These are phyloP conservation scores for Neostapfia colusana DNA, from an alignment of 176 grass and related monocot genomes.

Conservation along the genomic window DNA sequence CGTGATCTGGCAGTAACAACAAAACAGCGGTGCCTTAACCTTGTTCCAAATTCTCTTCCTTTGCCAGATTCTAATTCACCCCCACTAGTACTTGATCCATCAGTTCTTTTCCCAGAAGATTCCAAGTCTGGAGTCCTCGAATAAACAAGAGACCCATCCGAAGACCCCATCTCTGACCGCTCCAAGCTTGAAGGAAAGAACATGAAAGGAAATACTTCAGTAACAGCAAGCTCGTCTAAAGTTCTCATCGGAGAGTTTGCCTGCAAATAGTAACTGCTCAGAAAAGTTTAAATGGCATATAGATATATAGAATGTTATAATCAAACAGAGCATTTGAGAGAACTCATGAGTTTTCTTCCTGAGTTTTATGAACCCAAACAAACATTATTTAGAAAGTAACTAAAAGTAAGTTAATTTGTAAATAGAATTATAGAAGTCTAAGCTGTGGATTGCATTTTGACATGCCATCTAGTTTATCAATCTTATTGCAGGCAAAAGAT, in stretches of 20 bases:
- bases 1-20: constrained; percentile 84
- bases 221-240: constrained; percentile 87
- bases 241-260: constrained; percentile 90
- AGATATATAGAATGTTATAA: constrained; percentile 23
- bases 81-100: constrained; percentile 32
- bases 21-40: constrained; percentile 72
- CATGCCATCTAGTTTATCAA: constrained; percentile 6
- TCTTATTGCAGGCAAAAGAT: background rate
- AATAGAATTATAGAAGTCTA: constrained; percentile 3
- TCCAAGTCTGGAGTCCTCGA: constrained; percentile 43
- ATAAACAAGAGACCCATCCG: constrained; percentile 58
- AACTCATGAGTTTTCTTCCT: background rate
- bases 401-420: constrained; percentile 14
- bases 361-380: background rate
- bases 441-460: background rate
- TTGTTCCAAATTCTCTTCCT: constrained; percentile 63
- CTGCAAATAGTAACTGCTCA: constrained; percentile 50
- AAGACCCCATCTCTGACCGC: constrained; percentile 57
- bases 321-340: background rate
- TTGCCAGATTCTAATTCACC: constrained; percentile 37
- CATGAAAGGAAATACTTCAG: constrained; percentile 77
- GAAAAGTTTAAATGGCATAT: constrained; percentile 13
- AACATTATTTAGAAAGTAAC: background rate
- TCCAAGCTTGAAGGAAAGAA: constrained; percentile 85
- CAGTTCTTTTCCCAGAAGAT: constrained; percentile 50